phyloP scores from a whole-genome alignment of 2,329 filamentous ascomycete genomes.

The Fusarium nodosum region DNA sequence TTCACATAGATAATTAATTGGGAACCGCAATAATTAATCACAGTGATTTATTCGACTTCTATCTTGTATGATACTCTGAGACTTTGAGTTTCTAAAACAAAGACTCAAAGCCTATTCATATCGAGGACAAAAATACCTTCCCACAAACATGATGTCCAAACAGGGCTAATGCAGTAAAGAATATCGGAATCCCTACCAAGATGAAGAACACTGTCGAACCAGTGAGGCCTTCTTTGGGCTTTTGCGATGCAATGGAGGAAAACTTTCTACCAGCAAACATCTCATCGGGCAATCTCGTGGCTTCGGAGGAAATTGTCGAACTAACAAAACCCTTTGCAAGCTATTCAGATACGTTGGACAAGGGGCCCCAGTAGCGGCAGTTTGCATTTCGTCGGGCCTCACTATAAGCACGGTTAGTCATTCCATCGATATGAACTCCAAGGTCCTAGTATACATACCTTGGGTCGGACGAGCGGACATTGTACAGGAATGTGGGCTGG shows the following conservation, averaged over 20 bases:
- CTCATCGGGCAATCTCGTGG: background rate
- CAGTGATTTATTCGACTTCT: too few species aligned
- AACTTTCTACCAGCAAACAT: background rate
- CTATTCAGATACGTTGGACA: background rate
- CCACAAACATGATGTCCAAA: background rate
- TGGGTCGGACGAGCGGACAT: background rate
- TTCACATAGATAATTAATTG: too few species aligned
- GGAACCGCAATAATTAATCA: background rate
- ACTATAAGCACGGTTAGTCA: background rate
- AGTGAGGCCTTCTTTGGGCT: background rate
- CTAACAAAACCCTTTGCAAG: background rate
- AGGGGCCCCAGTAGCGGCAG: background rate
- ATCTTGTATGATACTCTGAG: accelerated
- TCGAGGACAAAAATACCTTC: background rate
- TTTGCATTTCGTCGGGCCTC: background rate
- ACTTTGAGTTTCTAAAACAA: too few species aligned
- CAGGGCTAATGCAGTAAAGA: background rate
- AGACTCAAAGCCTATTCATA: background rate
- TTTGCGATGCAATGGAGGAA: too few species aligned
- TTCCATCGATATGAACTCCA: accelerated
- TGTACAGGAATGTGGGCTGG: background rate
- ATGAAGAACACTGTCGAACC: background rate
- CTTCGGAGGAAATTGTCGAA: background rate
- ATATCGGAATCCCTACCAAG: background rate
- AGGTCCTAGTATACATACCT: background rate